phyloP scores from a whole-genome alignment of 78 protist genomes.

The Paratrimastix pyriformis region DNA sequence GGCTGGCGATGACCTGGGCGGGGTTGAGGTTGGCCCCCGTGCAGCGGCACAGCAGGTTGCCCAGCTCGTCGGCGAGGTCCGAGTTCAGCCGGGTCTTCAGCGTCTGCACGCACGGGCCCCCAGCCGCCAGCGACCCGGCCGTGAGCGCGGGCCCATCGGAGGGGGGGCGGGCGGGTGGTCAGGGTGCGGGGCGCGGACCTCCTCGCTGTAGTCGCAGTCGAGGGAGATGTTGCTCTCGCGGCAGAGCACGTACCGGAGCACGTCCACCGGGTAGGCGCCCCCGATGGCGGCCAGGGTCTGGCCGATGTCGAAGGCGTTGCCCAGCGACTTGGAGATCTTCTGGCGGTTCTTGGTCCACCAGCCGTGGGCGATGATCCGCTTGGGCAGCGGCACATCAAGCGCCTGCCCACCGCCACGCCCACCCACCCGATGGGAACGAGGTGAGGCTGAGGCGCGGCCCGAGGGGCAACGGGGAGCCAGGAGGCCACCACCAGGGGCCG shows the following conservation, averaged over 20 bases:
- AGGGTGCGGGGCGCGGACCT: too few relatives aligned
- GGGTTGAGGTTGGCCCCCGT: not conserved
- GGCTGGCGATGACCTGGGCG: not conserved
- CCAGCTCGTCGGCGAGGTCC: conserved; percentile 25
- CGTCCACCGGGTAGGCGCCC: conserved; percentile 30
- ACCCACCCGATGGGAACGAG: too few relatives aligned
- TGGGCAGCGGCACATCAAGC: conserved; percentile 49
- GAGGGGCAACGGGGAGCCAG: too few relatives aligned
- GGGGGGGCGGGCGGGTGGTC: too few relatives aligned
- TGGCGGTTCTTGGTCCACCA: conserved; percentile 70
- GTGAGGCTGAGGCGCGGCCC: too few relatives aligned
- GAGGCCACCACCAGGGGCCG: too few relatives aligned
- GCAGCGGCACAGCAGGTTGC: conserved; percentile 33
- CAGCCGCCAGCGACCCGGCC: too few relatives aligned
- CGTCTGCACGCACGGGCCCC: not conserved
- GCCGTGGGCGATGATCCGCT: conserved; percentile 57
- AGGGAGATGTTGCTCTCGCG: conserved; percentile 23
- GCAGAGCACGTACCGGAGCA: conserved; percentile 34
- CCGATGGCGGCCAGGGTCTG: conserved; percentile 43
- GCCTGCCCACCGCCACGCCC: too few relatives aligned
- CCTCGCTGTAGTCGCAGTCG: conserved; percentile 59
- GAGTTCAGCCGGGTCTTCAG: not conserved
- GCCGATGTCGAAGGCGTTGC: conserved; percentile 60
- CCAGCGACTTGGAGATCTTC: conserved; percentile 67
- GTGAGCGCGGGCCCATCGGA: too few relatives aligned